These are phyloP conservation scores for Pseudofabraea citricarpa DNA, from an alignment of 2,329 filamentous ascomycete genomes.

Conservation along the genomic window DNA sequence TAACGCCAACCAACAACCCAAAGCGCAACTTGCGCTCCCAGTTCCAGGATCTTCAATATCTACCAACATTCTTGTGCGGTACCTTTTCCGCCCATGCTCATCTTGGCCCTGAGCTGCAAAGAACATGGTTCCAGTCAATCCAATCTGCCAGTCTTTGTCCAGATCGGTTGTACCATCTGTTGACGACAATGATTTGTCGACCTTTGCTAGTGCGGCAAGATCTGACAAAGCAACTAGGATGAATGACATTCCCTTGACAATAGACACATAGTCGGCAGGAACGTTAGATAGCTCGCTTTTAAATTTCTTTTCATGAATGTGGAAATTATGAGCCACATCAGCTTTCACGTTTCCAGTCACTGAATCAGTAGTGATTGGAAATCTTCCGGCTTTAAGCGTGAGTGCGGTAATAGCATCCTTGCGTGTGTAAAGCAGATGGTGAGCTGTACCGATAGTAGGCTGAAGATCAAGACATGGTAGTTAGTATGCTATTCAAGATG, in stretches of 20 bases:
- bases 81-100: conserved; percentile 19
- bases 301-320: conserved; percentile 41
- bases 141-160: conserved; percentile 17
- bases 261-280: conserved; percentile 47
- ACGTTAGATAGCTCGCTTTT: conserved; percentile 27
- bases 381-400: conserved; percentile 52
- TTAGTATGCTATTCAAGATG: too few species aligned
- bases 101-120: conserved; percentile 24
- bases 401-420: conserved; percentile 29
- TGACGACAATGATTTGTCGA: conserved; percentile 28
- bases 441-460: conserved; percentile 54
- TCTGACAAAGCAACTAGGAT: conserved; percentile 57
- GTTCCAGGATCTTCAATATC: conserved; percentile 55
- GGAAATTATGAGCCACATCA: conserved; percentile 62
- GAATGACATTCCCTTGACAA: conserved; percentile 73
- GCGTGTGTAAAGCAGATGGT: conserved; percentile 33
- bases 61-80: conserved; percentile 54
- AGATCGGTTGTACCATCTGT: conserved; percentile 16
- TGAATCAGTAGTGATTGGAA: conserved; percentile 34
- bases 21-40: conserved; percentile 55
- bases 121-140: conserved; percentile 18
- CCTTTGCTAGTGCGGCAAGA: conserved; percentile 41
- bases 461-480: too few species aligned
- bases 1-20: conserved; percentile 50
- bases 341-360: conserved; percentile 50